These are phyloP conservation scores for Pyrenula massariospora DNA, from an alignment of 495 filamentous ascomycete genomes.

Conservation along the genomic window DNA sequence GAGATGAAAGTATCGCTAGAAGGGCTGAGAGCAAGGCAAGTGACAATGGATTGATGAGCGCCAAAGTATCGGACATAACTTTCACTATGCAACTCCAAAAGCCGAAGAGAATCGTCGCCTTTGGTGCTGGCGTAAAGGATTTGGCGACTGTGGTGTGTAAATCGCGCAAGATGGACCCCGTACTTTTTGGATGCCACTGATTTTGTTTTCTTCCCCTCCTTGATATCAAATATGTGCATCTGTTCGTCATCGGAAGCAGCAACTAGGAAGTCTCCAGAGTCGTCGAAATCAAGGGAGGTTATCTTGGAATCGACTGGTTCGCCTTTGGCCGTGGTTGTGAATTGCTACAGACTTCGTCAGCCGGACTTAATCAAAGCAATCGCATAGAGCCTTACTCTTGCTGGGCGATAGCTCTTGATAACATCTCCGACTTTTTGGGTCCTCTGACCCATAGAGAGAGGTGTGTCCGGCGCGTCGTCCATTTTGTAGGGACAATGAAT, in stretches of 20 bases:
- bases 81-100: slow-evolving; percentile 90
- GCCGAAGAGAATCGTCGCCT: slow-evolving; percentile 80
- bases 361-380: neutral
- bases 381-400: slow-evolving; percentile 24
- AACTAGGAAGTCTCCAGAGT: slow-evolving; percentile 80
- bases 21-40: slow-evolving; percentile 51
- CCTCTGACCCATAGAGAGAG: slow-evolving; percentile 6
- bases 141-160: slow-evolving; percentile 76
- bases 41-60: slow-evolving; percentile 75
- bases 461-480: neutral
- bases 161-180: slow-evolving; percentile 83
- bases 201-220: slow-evolving; percentile 78
- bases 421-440: slow-evolving; percentile 34
- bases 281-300: slow-evolving; percentile 89
- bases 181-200: slow-evolving; percentile 84
- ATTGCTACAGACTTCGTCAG: slow-evolving; percentile 14
- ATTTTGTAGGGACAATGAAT: too few relatives aligned
- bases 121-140: slow-evolving; percentile 95
- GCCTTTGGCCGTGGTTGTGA: slow-evolving; percentile 21
- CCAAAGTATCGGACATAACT: slow-evolving; percentile 89
- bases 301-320: slow-evolving; percentile 25
- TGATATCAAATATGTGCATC: slow-evolving; percentile 87
- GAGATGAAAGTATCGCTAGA: slow-evolving; percentile 84
- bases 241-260: slow-evolving; percentile 83
- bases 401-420: slow-evolving; percentile 31